These are phyloP conservation scores for Dactylellina cionopaga DNA, from an alignment of 2,329 filamentous ascomycete genomes.

Conservation along the genomic window DNA sequence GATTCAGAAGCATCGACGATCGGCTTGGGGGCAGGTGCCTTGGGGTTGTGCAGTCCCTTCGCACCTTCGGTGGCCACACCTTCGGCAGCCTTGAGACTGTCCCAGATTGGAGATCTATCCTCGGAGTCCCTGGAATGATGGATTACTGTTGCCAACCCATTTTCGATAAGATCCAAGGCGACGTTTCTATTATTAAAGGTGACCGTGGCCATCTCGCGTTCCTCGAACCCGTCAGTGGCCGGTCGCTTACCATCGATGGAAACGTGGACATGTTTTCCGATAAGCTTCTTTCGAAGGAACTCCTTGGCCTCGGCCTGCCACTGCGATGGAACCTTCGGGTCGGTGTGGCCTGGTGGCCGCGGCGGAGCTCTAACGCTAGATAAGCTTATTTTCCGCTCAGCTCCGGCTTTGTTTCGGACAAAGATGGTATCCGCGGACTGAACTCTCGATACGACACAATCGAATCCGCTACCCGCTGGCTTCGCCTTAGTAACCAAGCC, in stretches of 20 bases:
- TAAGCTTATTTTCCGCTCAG: constrained; percentile 88
- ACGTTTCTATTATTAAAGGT: constrained; percentile 75
- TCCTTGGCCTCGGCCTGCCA: constrained; percentile 96
- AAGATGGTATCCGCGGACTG: constrained; percentile 89
- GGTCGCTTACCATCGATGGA: constrained; percentile 86
- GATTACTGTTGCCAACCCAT: constrained; percentile 92
- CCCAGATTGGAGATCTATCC: constrained; percentile 92
- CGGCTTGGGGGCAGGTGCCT: constrained; percentile 81
- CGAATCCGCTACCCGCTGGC: constrained; percentile 70
- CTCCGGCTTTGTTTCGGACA: constrained; percentile 82
- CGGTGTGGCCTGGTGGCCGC: constrained; percentile 48
- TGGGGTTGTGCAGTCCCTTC: constrained; percentile 95
- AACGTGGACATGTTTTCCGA: constrained; percentile 93
- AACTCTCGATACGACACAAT: constrained; percentile 85
- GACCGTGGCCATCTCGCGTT: constrained; percentile 91
- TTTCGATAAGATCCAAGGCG: constrained; percentile 66
- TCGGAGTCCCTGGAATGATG: constrained; percentile 94
- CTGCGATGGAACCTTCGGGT: constrained; percentile 64
- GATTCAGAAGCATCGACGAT: constrained; percentile 92
- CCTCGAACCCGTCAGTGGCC: constrained; percentile 88
- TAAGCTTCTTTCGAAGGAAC: constrained; percentile 89
- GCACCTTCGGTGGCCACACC: constrained; percentile 84
- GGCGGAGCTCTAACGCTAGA: constrained; percentile 96
- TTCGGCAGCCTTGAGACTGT: constrained; percentile 82
- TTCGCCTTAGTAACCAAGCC: constrained; percentile 76